These are phyloP conservation scores for Penicillium lividum DNA, from an alignment of 495 filamentous ascomycete species.

Conservation along the genomic window DNA sequence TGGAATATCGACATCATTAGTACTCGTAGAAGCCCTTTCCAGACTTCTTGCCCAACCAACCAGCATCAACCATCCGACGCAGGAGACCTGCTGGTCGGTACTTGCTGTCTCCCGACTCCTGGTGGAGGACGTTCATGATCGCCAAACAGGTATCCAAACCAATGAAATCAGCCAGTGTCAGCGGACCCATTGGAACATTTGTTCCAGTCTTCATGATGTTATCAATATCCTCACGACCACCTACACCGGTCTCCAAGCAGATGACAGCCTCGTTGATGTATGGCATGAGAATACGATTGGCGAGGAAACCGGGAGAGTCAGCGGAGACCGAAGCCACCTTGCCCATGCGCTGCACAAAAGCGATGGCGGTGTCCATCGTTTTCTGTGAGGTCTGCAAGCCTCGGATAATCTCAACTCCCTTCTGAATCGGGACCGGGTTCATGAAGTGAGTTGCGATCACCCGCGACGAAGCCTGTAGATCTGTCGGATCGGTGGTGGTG, in stretches of 20 bases:
- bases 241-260: conserved; percentile 92
- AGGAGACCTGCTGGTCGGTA: conserved; percentile 86
- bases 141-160: conserved; percentile 94
- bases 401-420: conserved; percentile 95
- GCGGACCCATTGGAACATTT: conserved; percentile 96
- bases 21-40: conserved; percentile 97
- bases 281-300: conserved; percentile 96
- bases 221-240: conserved; percentile 86
- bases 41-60: conserved; percentile 97
- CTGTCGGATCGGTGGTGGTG: conserved; percentile 71
- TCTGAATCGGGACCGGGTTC: conserved; percentile 97
- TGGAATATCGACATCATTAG: conserved; percentile 20
- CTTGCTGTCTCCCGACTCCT: conserved; percentile 91
- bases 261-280: conserved; percentile 99
- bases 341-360: conserved; percentile 86
- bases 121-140: conserved; percentile 95
- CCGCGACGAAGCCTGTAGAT: conserved; percentile 78
- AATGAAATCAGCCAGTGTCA: conserved; percentile 95
- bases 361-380: conserved; percentile 81
- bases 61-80: conserved; percentile 94
- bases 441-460: conserved; percentile 98
- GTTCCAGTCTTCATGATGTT: conserved; percentile 99
- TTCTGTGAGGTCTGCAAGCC: conserved; percentile 85
- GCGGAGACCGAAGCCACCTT: conserved; percentile 86
- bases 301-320: conserved; percentile 92